Conservation (phyloP, 2,329 filamentous ascomycete species). For the Thielaviopsis punctulata region DNA sequence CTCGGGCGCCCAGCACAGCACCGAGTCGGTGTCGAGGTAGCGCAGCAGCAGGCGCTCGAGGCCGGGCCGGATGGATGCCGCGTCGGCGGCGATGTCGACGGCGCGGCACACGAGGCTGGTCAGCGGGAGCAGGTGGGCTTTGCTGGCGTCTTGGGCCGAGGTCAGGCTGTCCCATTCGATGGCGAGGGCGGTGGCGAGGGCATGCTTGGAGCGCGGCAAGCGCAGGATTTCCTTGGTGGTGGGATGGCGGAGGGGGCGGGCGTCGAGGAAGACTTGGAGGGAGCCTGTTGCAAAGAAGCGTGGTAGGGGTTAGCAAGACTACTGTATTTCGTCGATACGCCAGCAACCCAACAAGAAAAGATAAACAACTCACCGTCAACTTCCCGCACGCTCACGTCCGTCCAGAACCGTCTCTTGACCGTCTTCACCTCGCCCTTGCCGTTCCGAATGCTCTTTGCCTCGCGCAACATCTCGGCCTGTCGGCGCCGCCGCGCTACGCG, state of each 20-base stretch:
- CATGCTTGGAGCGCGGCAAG: conserved; percentile 56
- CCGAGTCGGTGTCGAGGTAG: conserved; percentile 80
- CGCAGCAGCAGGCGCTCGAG: conserved; percentile 57
- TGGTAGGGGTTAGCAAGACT: not conserved
- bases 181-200: conserved; percentile 71
- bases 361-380: conserved; percentile 37
- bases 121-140: conserved; percentile 75
- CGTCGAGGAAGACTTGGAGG: conserved; percentile 57
- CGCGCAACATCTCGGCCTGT: conserved; percentile 38
- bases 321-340: not conserved
- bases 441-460: conserved; percentile 30
- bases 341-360: not conserved
- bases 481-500: conserved; percentile 33
- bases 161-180: conserved; percentile 83
- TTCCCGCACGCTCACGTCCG: conserved; percentile 56
- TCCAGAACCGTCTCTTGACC: conserved; percentile 70
- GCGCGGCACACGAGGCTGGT: conserved; percentile 74
- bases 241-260: conserved; percentile 61
- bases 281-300: conserved; percentile 18
- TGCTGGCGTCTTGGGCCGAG: conserved; percentile 67
- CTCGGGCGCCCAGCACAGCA: conserved; percentile 70
- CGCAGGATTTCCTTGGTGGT: conserved; percentile 53
- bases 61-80: conserved; percentile 39
- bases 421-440: conserved; percentile 20
- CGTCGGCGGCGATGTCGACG: conserved; percentile 55